A percentile compares a stretch with the other conserved stretches of the same genome.
These are phyloP conservation scores for Phytophthora citrophthora DNA, from an alignment of 352 stramenopile genomes.

Conservation along the genomic window DNA sequence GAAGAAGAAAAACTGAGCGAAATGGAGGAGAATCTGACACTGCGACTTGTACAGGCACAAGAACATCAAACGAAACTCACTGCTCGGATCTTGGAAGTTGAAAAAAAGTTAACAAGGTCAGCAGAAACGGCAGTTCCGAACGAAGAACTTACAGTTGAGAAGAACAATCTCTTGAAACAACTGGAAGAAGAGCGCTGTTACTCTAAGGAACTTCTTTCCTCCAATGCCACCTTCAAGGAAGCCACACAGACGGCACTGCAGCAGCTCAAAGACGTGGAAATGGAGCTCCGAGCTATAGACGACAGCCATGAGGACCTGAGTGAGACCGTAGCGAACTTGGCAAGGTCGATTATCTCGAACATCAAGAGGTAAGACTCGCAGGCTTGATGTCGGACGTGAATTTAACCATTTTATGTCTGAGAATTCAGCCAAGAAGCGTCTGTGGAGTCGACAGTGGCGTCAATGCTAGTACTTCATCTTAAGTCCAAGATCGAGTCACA, in stretches of 20 bases:
- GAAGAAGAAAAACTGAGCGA: constrained; percentile 11
- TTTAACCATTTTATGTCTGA: not conserved
- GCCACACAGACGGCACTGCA: constrained; percentile 18
- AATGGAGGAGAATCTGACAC: constrained; percentile 3
- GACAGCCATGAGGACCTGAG: constrained; percentile 9
- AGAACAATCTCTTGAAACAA: constrained; percentile 7
- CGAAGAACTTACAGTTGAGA: constrained; percentile 11
- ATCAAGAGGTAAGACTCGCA: constrained; percentile 14
- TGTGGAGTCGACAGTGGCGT: constrained; percentile 21
- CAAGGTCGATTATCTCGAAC: constrained; percentile 12
- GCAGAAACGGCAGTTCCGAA: not conserved
- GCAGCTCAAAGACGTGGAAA: constrained; percentile 22
- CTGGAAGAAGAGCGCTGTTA: constrained; percentile 22
- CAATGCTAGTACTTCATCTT: constrained; percentile 21
- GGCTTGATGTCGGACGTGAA: not conserved
- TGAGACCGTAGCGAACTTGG: constrained; percentile 17
- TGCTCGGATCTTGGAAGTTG: constrained; percentile 8
- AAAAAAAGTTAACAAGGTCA: constrained; percentile 12
- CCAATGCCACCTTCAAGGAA: constrained; percentile 11
- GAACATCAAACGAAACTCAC: constrained; percentile 12
- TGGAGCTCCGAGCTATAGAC: constrained; percentile 19
- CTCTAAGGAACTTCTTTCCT: constrained; percentile 2
- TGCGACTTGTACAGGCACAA: constrained; percentile 5
- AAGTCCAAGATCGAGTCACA: constrained; percentile 14
- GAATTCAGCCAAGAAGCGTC: constrained; percentile 7